Evolutionary conservation across 1,284 basidiomycete genomes (phyloP).

Genomic region (Pascua sp.): DNA sequence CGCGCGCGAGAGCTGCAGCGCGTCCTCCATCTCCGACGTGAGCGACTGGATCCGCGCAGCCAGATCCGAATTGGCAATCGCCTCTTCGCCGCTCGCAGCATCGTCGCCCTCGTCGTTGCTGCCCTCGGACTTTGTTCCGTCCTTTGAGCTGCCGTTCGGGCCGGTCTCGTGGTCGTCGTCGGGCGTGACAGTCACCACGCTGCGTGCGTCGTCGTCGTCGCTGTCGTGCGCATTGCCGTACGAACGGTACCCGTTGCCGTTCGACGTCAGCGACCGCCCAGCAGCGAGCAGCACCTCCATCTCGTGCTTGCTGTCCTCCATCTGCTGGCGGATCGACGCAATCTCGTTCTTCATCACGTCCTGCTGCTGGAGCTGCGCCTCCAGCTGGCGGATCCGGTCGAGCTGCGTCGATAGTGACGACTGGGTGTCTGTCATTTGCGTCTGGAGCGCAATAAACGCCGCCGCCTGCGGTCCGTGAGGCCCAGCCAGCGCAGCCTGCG

Average conservation of each 20-base stretch:
- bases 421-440: slow-evolving; percentile 82
- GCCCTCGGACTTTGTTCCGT: not conserved
- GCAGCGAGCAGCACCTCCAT: slow-evolving; percentile 38
- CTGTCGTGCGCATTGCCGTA: slow-evolving; percentile 51
- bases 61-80: slow-evolving; percentile 58
- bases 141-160: not conserved
- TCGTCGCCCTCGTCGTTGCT: slow-evolving; percentile 20
- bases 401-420: slow-evolving; percentile 71
- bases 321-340: slow-evolving; percentile 63
- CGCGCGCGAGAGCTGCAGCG: slow-evolving; percentile 67
- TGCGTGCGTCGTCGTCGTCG: slow-evolving; percentile 45
- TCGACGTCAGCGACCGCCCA: slow-evolving; percentile 27
- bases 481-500: slow-evolving; percentile 45
- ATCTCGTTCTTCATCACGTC: slow-evolving; percentile 82
- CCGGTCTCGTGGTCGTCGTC: slow-evolving; percentile 52
- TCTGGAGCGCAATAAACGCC: slow-evolving; percentile 64
- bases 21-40: slow-evolving; percentile 69
- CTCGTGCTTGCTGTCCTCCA: slow-evolving; percentile 57
- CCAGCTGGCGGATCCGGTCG: slow-evolving; percentile 79
- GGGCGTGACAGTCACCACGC: slow-evolving; percentile 42
- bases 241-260: not conserved
- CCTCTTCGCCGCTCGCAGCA: not conserved
- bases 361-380: slow-evolving; percentile 75
- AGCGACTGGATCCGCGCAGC: slow-evolving; percentile 67
- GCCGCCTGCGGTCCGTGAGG: slow-evolving; percentile 45